phyloP scores from a whole-genome alignment of 2,329 filamentous ascomycete genomes.

The Ophiocordyceps robertsii region DNA sequence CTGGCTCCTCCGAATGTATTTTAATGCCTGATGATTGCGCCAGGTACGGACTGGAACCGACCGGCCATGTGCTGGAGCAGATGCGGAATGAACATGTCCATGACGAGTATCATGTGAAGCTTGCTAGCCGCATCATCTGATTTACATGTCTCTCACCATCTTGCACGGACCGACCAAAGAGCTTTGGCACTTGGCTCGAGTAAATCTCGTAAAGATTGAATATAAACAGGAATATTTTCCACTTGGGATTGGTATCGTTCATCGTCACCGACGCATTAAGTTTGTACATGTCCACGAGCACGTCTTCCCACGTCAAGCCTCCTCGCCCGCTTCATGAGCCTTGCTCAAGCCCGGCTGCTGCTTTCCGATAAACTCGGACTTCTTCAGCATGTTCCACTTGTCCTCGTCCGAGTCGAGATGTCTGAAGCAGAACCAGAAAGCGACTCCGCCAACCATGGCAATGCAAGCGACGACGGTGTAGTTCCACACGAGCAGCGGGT shows the following conservation, averaged over 20 bases:
- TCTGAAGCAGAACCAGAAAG: constrained; percentile 57
- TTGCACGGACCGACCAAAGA: no score
- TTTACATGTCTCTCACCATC: no score
- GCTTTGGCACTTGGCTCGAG: no score
- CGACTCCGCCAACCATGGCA: constrained; percentile 44
- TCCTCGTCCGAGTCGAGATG: constrained; percentile 57
- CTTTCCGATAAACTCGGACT: constrained; percentile 27
- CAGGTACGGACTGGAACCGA: no score
- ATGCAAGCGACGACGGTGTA: constrained; percentile 51
- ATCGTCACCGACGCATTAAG: neutral
- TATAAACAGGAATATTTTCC: neutral
- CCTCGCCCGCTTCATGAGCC: constrained; percentile 4
- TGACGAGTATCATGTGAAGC: no score
- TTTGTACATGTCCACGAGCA: neutral
- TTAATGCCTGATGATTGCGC: no score
- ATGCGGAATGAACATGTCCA: no score
- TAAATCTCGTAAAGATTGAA: neutral
- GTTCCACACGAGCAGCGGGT: constrained; percentile 60
- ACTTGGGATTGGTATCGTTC: constrained; percentile 2
- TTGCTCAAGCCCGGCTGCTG: constrained; percentile 20
- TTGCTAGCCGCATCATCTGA: no score
- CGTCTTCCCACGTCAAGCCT: neutral
- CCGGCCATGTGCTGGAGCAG: no score
- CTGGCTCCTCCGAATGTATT: no score
- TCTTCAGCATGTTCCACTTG: constrained; percentile 47